Evolutionary conservation across 768 basidiomycete genomes (phyloP), one percentile per base, ranked within the genome.

Genomic region (Amanita brunnescens): DNA sequence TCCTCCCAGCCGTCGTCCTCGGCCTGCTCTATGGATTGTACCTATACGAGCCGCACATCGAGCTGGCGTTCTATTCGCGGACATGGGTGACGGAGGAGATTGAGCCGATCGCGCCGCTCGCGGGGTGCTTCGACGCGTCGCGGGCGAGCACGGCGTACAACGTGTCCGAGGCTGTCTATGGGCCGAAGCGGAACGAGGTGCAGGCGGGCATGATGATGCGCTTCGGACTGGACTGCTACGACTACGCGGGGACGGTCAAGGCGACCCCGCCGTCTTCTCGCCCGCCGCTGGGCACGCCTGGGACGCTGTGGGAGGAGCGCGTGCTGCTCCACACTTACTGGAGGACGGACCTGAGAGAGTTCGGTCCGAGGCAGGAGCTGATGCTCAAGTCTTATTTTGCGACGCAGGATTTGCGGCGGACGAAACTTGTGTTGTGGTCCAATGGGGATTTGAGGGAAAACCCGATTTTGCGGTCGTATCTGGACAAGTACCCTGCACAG

Each of bases 311-410:
- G 54, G 46, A 76, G 12, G 69, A 73, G 16, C 77, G 80, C 16
- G 76, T 79, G 10, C 78, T 81, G 48, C 95, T 81, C 62, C 95
- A 98, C 66, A 86, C 91, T 1, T 98, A 97, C 65, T 98, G 95
- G 95, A 76, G 95, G 12, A 80, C 78, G 51, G 94, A 97, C 69
- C 80, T 97, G 35, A 82, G 83, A 0, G 72, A 83, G 1, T 92
- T 98, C 58, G 82, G 76, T 2, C 74, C 78, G 50, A 76, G 94
- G 21, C 93, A 98, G 60, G 87, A 91, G 62, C 84, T 82, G 71
- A 89, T 95, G 76, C 77, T 98, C 63, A 87, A 90, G 61, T 91
- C 91, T 2, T 94, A 94, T 64, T 90, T 98, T 54, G 89, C 92
- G 2, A 97, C 94, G 4, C 95, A 98, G 64, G 78, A 90, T 54